phyloP scores from a whole-genome alignment of 1,139 yeast species.

The Sporopachydermia cereana region DNA sequence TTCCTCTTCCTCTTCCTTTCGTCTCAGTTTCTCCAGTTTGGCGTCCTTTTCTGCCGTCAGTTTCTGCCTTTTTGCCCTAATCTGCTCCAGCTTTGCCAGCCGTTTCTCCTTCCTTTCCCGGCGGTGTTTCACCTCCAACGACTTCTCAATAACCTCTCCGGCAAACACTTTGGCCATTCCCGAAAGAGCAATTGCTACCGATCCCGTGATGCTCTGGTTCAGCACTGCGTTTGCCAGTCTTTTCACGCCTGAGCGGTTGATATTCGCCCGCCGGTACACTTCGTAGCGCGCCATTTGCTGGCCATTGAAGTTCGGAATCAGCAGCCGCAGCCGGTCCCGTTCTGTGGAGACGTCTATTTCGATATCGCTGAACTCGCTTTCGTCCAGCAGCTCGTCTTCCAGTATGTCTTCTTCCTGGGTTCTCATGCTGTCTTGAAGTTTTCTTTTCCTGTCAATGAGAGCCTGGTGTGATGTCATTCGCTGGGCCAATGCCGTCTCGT shows the following conservation, averaged over 20 bases:
- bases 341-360: slow-evolving; percentile 18
- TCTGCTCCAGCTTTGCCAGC: slow-evolving; percentile 10
- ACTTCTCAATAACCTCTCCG: slow-evolving; percentile 79
- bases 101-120: slow-evolving; percentile 33
- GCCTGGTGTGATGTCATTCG: not conserved
- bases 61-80: slow-evolving; percentile 8
- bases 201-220: slow-evolving; percentile 76
- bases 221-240: slow-evolving; percentile 69
- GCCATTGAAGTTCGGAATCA: slow-evolving; percentile 64
- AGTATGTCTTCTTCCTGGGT: slow-evolving; percentile 4
- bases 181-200: slow-evolving; percentile 70
- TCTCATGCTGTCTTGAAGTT: not conserved
- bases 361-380: slow-evolving; percentile 22
- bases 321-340: slow-evolving; percentile 46
- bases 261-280: slow-evolving; percentile 71
- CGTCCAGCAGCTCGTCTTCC: not conserved
- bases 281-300: slow-evolving; percentile 85
- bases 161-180: slow-evolving; percentile 83
- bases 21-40: slow-evolving; percentile 10
- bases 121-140: slow-evolving; percentile 52
- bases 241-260: slow-evolving; percentile 71
- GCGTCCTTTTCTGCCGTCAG: slow-evolving; percentile 13
- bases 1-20: not conserved
- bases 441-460: not conserved
- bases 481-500: not conserved